Conservation (phyloP, 371 early-diverging fungal genomes). For the Chytridium lagenaria region DNA sequence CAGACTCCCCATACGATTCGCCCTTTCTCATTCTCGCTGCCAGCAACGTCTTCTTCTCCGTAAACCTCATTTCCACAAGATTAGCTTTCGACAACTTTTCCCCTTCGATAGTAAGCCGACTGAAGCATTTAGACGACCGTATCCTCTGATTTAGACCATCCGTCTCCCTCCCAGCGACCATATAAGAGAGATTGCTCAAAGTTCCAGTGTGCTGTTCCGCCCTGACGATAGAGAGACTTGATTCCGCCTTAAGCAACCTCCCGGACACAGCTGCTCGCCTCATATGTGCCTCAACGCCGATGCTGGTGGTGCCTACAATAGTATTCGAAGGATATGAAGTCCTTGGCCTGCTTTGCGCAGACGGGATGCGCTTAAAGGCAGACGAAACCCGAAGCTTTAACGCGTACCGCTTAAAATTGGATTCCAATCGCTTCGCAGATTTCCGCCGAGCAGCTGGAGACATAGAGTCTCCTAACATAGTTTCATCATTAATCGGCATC, state of each 20-base stretch:
- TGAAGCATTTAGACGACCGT: not conserved
- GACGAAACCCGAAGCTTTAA: conserved; percentile 6
- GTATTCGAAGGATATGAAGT: not conserved
- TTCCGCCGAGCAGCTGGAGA: not conserved
- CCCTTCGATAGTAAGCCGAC: not conserved
- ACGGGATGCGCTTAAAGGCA: conserved; percentile 4
- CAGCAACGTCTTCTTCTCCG: not conserved
- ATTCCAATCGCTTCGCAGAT: not conserved
- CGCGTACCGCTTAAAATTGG: not conserved
- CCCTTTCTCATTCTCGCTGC: not conserved
- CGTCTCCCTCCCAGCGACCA: not conserved
- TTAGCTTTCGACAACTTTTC: not conserved
- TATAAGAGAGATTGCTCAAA: not conserved
- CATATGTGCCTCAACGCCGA: conserved; percentile 17
- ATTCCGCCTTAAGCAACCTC: not conserved
- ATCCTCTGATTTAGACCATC: not conserved
- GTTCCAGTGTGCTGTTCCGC: not conserved
- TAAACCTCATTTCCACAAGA: not conserved
- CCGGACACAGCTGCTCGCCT: conserved; percentile 11
- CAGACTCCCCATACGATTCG: not conserved
- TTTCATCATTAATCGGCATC: too few species aligned
- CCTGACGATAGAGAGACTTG: not conserved
- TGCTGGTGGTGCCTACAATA: not conserved
- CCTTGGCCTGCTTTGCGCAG: not conserved
- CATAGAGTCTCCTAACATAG: too few species aligned